Percentiles rank a stretch among this genome's conserved stretches.
These are phyloP conservation scores for Butyriboletus appendiculatus DNA, from an alignment of 1,284 basidiomycete species.

Conservation along the genomic window DNA sequence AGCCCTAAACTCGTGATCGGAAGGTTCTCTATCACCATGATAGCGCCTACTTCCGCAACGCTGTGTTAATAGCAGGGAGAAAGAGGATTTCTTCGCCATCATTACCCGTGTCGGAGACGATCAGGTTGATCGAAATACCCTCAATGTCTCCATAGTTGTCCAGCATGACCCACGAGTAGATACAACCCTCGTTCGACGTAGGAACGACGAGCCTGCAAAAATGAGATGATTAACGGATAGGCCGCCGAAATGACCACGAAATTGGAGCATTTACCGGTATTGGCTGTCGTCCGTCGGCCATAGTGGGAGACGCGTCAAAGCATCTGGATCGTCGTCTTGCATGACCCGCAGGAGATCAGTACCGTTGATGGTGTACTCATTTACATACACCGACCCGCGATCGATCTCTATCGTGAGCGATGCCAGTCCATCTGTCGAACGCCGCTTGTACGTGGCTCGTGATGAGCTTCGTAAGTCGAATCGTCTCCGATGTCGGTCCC, in stretches of 20 bases:
- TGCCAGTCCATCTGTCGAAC: conserved; percentile 18
- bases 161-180: conserved; percentile 20
- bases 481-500: conserved; percentile 41
- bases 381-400: conserved; percentile 26
- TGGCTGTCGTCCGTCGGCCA: conserved; percentile 20
- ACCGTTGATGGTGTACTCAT: conserved; percentile 19
- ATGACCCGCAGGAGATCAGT: conserved; percentile 25
- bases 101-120: conserved; percentile 4
- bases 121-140: conserved; percentile 25
- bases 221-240: background rate
- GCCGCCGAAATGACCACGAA: background rate
- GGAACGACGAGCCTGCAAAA: conserved; percentile 15
- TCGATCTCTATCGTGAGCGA: conserved; percentile 21
- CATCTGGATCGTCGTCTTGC: conserved; percentile 4
- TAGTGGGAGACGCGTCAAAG: conserved; percentile 15
- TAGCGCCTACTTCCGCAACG: conserved; percentile 5
- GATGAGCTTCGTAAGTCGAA: conserved; percentile 39
- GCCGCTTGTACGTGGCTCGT: conserved; percentile 43
- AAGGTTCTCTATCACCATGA: too few relatives aligned
- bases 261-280: conserved; percentile 14
- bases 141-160: conserved; percentile 29
- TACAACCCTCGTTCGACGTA: conserved; percentile 17
- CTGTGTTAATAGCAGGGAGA: conserved; percentile 17
- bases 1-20: background rate
- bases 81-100: conserved; percentile 8